Evolutionary conservation across 1,139 yeast species (phyloP), one percentile per base, ranked within the genome.

Genomic region (Suzukiozyma palmioleophila): DNA sequence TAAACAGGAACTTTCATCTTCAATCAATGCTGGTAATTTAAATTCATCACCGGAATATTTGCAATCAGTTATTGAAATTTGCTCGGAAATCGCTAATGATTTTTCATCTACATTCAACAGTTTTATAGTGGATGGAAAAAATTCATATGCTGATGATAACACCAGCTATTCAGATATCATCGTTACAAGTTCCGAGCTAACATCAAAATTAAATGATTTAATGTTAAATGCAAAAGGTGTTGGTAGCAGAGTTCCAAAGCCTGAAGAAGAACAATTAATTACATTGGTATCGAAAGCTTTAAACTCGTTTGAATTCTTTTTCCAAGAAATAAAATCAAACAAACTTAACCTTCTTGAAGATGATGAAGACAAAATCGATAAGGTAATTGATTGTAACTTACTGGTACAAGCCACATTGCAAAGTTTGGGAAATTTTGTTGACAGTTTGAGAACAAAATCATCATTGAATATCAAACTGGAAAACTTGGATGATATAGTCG

Each of bases 21-120:
- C 94, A 16, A 76, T 84, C 75, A 92, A 84, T 58, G 88, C 92
- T 13, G 95, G 95, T 41, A 86, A 86, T 53, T 79, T 81, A 50
- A 81, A 81, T 55, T 73, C 95, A 2, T 77, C 94, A 0, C 88
- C 95, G 2, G 84, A 77, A 51, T 84, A 79, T 53, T 63, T 85
- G 30, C 66, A 82, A 33, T 82, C 94, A 0, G 66, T 86, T 36
- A 66, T 83, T 48, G 96, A 89, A 56, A 76, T 81, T 49, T 75
- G 85, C 21, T 77, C 89, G 0, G 77, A 81, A 39, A 69, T 78
- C 21, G 88, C 90, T 0, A 86, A 92, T 7, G 94, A 84, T 37
- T 87, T 89, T 59, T 85, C 95, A 5, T 77, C 82, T 13, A 79
- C 84, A 11, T 88, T 88, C 64, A 87, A 85, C 56, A 77, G 81